Evolutionary conservation across 2,329 filamentous ascomycete species (phyloP).

Genomic region (Penicillium janthinellum): DNA sequence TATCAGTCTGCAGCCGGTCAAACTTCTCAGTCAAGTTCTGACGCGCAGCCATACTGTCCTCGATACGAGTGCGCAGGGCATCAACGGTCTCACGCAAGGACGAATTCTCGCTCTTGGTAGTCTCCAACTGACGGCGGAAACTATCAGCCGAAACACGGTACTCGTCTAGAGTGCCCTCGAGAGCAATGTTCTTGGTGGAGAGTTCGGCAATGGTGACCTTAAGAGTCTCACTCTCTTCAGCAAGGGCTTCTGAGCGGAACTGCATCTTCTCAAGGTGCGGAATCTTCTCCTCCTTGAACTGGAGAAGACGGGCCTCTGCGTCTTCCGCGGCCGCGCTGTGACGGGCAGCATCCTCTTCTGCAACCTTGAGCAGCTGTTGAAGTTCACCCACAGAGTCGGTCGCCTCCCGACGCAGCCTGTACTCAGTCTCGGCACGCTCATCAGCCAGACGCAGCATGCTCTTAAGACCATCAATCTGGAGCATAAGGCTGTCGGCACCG

Average conservation of each 20-base stretch:
- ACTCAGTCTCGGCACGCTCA: slow-evolving; percentile 64
- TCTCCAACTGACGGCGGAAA: slow-evolving; percentile 56
- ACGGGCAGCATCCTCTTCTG: slow-evolving; percentile 58
- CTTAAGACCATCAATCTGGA: slow-evolving; percentile 68
- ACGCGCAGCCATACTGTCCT: slow-evolving; percentile 81
- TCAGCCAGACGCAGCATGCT: slow-evolving; percentile 67
- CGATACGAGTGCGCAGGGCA: slow-evolving; percentile 73
- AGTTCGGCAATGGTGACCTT: slow-evolving; percentile 56
- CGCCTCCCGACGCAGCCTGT: slow-evolving; percentile 63
- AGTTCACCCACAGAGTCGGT: slow-evolving; percentile 73
- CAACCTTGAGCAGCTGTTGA: slow-evolving; percentile 68
- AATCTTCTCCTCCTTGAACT: slow-evolving; percentile 70
- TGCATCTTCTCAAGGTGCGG: slow-evolving; percentile 64
- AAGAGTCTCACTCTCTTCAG: slow-evolving; percentile 64
- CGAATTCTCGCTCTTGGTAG: slow-evolving; percentile 64
- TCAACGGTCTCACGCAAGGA: slow-evolving; percentile 73
- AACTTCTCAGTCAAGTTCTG: slow-evolving; percentile 84
- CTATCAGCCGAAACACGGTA: slow-evolving; percentile 63
- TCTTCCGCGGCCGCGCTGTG: slow-evolving; percentile 60
- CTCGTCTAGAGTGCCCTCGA: slow-evolving; percentile 64
- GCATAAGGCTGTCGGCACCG: slow-evolving; percentile 51
- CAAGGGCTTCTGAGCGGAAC: slow-evolving; percentile 67
- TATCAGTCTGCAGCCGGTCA: slow-evolving; percentile 81
- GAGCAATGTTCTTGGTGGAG: slow-evolving; percentile 61
- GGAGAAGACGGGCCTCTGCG: slow-evolving; percentile 64